Evolutionary conservation across 2,329 filamentous ascomycete species (phyloP).

Genomic region (Diaporthe longicolla): DNA sequence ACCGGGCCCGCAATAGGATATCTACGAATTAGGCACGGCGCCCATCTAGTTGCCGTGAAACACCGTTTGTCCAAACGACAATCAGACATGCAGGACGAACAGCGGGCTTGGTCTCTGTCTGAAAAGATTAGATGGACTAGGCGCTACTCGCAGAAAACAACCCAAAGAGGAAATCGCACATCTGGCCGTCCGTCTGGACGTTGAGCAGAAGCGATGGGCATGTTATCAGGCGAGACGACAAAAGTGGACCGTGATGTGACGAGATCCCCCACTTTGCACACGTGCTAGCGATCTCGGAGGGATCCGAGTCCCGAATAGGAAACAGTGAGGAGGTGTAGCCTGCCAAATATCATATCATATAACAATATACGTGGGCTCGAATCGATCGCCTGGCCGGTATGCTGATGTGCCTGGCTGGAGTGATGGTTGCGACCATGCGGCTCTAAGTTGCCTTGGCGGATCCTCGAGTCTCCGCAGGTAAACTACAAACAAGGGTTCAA

Average conservation of each 20-base stretch:
- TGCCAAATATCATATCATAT: background rate
- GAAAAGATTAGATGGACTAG: constrained; percentile 23
- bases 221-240: constrained; percentile 23
- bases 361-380: background rate
- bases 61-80: constrained; percentile 31
- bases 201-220: constrained; percentile 2
- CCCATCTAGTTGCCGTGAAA: constrained; percentile 1
- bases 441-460: constrained; percentile 10
- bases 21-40: background rate
- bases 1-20: background rate
- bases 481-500: constrained; percentile 13
- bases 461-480: background rate
- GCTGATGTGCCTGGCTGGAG: too few species aligned
- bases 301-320: background rate
- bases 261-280: background rate
- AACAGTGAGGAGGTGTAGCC: background rate
- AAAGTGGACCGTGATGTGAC: constrained; percentile 11
- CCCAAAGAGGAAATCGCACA: constrained; percentile 11
- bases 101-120: constrained; percentile 15
- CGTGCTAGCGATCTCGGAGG: background rate
- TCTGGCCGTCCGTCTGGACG: constrained; percentile 21
- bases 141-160: constrained; percentile 21
- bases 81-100: constrained; percentile 32
- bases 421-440: constrained; percentile 4
- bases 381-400: background rate